Evolutionary conservation across 805 yeast genomes (phyloP).

Genomic region (Yueomyces sinensis): DNA sequence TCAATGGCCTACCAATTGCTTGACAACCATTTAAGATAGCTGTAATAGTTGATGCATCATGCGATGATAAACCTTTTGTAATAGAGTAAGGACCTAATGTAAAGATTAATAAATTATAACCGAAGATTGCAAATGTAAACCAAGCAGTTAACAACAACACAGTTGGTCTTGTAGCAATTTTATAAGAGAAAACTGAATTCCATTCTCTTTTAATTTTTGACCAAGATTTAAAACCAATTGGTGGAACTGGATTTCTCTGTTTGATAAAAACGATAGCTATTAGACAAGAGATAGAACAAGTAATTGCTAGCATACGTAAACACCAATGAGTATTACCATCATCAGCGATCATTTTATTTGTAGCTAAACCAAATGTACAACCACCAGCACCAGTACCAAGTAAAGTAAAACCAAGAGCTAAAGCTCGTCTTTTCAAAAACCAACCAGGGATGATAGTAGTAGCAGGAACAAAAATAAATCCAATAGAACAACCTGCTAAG

Average conservation of each 20-base stretch:
- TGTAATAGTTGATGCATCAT: constrained; percentile 32
- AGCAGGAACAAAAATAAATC: constrained; percentile 46
- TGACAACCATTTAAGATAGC: constrained; percentile 36
- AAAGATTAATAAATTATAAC: constrained; percentile 32
- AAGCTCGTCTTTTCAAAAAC: constrained; percentile 50
- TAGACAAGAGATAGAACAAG: constrained; percentile 25
- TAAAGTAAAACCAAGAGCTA: constrained; percentile 37
- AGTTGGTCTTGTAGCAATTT: constrained; percentile 22
- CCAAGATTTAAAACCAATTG: constrained; percentile 17
- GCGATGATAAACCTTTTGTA: constrained; percentile 32
- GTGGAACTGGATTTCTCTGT: constrained; percentile 29
- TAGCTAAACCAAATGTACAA: constrained; percentile 29
- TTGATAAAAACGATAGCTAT: constrained; percentile 31
- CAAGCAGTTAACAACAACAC: constrained; percentile 26
- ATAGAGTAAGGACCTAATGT: constrained; percentile 35
- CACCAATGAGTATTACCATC: constrained; percentile 36
- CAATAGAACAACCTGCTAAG: constrained; percentile 37
- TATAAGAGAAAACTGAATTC: constrained; percentile 6
- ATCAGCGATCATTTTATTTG: constrained; percentile 28
- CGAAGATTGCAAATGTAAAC: constrained; percentile 26
- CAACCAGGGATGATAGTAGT: constrained; percentile 53
- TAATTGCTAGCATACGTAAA: constrained; percentile 31
- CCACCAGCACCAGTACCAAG: constrained; percentile 45
- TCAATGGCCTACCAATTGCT: constrained; percentile 34
- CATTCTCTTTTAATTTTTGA: constrained; percentile 16